Conservation (phyloP, 805 yeast species). For the Candida tallmaniae region DNA sequence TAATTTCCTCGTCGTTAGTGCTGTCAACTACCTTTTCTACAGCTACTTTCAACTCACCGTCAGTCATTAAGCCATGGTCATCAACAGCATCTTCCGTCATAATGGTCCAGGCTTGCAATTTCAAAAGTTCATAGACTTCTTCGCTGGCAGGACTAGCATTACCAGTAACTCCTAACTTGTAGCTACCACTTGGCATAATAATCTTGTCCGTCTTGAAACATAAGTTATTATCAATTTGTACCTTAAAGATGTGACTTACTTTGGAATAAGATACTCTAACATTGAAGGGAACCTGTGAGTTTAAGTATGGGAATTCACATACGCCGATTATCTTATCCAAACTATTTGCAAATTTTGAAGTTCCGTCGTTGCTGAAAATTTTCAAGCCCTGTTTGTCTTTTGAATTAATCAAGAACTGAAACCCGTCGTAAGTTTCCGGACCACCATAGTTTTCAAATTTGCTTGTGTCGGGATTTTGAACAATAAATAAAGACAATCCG, state of each 20-base stretch:
- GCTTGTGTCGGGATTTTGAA: constrained; percentile 14
- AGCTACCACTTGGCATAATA: constrained; percentile 36
- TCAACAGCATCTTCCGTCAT: constrained; percentile 53
- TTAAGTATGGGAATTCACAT: constrained; percentile 57
- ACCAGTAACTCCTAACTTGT: constrained; percentile 54
- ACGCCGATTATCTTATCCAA: constrained; percentile 44
- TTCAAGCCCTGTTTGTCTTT: constrained; percentile 48
- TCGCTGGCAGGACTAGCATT: constrained; percentile 21
- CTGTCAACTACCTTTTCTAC: constrained; percentile 18
- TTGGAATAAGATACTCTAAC: constrained; percentile 58
- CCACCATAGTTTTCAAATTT: constrained; percentile 40
- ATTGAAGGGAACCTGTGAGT: constrained; percentile 66
- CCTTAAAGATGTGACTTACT: constrained; percentile 43
- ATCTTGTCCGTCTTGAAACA: constrained; percentile 63
- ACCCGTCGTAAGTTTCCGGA: constrained; percentile 56
- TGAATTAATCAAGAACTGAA: constrained; percentile 56
- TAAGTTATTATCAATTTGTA: constrained; percentile 69
- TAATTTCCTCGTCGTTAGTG: constrained; percentile 1
- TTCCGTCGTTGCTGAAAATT: constrained; percentile 59
- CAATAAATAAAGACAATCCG: constrained; percentile 53
- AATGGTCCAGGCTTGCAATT: constrained; percentile 50
- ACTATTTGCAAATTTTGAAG: constrained; percentile 26
- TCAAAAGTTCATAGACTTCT: constrained; percentile 64
- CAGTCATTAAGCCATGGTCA: constrained; percentile 49
- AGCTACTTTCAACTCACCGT: constrained; percentile 36